Conservation (phyloP, 345 rosid species). For the Pistacia atlantica region DNA sequence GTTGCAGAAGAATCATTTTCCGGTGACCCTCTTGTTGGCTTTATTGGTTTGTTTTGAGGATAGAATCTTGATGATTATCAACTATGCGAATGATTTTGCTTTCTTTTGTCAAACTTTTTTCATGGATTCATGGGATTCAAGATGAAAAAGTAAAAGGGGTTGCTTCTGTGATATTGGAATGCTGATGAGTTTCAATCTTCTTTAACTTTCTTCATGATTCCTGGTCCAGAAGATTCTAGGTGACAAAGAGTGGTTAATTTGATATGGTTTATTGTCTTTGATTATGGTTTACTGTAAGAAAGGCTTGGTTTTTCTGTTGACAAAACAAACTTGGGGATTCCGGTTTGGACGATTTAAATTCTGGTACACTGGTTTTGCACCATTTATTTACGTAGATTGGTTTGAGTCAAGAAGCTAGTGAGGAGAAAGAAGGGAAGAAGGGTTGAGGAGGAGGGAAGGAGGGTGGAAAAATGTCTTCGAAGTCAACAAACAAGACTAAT, state of each 20-base stretch:
- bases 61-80: conserved; percentile 15
- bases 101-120: conserved; percentile 1
- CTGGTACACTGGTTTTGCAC: conserved; percentile 11
- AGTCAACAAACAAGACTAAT: conserved; percentile 43
- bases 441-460: conserved; percentile 13
- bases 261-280: conserved; percentile 11
- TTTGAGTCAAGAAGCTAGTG: conserved; percentile 18
- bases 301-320: conserved; percentile 5
- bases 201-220: conserved; percentile 28
- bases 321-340: conserved; percentile 15
- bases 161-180: conserved; percentile 15
- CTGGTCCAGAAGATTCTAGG: conserved; percentile 36
- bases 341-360: conserved; percentile 11
- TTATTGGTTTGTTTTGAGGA: conserved; percentile 15
- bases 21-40: conserved; percentile 18
- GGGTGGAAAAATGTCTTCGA: conserved; percentile 54
- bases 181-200: conserved; percentile 23
- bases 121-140: conserved; percentile 15
- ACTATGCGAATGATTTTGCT: conserved; percentile 6
- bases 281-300: conserved; percentile 22
- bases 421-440: conserved; percentile 19
- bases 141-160: conserved; percentile 8
- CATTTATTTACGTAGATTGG: conserved; percentile 15
- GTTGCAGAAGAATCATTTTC: conserved; percentile 18
- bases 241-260: conserved; percentile 6